Base-by-base conservation (phyloP, 176 grass and related monocot species). In the Chrysopogon serrulatus region DNA sequence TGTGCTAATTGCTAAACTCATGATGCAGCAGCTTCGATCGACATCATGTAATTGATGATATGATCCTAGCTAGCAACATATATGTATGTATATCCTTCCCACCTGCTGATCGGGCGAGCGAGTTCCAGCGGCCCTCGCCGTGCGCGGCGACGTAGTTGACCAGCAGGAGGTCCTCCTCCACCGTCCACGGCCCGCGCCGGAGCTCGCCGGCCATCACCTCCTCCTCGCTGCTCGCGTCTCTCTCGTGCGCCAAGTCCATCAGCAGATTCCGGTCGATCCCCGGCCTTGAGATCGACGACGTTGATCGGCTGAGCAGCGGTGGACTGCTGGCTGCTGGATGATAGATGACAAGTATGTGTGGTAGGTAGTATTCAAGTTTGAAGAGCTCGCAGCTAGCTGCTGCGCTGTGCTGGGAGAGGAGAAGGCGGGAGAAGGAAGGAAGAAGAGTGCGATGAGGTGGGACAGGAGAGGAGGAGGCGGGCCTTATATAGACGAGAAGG, bases 51-150 rank as follows among this genome's bases (percentile, higher is more conserved):
- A 75, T 26, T 32, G 24, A 59, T 14, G 18, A 36, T n/a, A n/a
- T 57, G 53, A 53, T 44, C 48, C n/a, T n/a, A n/a, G n/a, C n/a
- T 8, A 28, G 15, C 26, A n/a, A 21, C 3, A 36, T 61, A 5
- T 27, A n/a, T 43, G 1, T 15, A 61, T 61, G 24, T 62, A 21
- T 14, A 27, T 63, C 10, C 8, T 24, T 56, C 31, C 75, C 86
- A 98, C 96, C 96, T 91, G 96, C 89, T 82, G 82, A 98, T 44
- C 89, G 93, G 44, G 96, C 91, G n/a, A 98, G 89, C 33, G 93
- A 98, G 65, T 98, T 98, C 96, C 96, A 98, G 17, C 93, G 86
- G 71, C 96, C 96, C 91, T 98, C 96, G 51, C 96, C 96, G 30
- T 98, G 89, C 24, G 76, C 68, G 16, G 75, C 78, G 78, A 98